Base-by-base conservation (phyloP, 352 stramenopile genomes). In the Phytophthora citrophthora region DNA sequence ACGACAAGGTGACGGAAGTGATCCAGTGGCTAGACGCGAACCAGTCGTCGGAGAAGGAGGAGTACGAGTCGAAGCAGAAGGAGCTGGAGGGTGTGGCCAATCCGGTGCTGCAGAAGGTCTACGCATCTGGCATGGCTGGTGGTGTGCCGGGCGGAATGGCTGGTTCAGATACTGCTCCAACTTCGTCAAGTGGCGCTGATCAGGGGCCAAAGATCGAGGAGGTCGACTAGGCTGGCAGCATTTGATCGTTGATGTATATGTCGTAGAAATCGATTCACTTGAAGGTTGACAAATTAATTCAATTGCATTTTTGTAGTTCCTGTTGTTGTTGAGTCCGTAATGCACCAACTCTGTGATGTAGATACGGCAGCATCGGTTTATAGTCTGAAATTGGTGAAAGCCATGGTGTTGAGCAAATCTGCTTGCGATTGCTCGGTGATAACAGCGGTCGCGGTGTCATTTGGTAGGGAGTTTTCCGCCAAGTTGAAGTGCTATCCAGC, bases 21-120 rank as follows among this genome's bases (percentile, higher is more conserved):
- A 86, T 99, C 58, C 94, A 99, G 68, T 99, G 97, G 97, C 84
- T 99, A 54, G 97, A 99, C 67, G 89, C 96, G 49, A 96, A 99
- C 46, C 74, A 92, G 72, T 81, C 76, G 5, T 64, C 77, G 10
- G 80, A 89, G 74, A 89, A 88, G 73, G 79, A 89, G 54, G 79
- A 96, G 64, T 96, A 87, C 64, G 90, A 97, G 26, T 57, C 38
- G 16, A 78, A 96, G 75, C 90, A 97, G 77, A 97, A 97, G 72
- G 89, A 97, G 74, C 74, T 97, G 0, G 89, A 97, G 59, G 59
- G 62, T 36, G 61, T 96, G 29, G 88, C 81, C 4, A 97, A 96
- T 61, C 89, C 87, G 6, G 94, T 96, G 32, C 44, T 97, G 53
- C 86, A 94, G 56, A 81, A 81, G 68, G 81, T 90, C 41, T 96